Evolutionary conservation across 2,329 filamentous ascomycete genomes (phyloP), one percentile per base, ranked within the genome.

Genomic region (Coniochaeta hoffmannii): DNA sequence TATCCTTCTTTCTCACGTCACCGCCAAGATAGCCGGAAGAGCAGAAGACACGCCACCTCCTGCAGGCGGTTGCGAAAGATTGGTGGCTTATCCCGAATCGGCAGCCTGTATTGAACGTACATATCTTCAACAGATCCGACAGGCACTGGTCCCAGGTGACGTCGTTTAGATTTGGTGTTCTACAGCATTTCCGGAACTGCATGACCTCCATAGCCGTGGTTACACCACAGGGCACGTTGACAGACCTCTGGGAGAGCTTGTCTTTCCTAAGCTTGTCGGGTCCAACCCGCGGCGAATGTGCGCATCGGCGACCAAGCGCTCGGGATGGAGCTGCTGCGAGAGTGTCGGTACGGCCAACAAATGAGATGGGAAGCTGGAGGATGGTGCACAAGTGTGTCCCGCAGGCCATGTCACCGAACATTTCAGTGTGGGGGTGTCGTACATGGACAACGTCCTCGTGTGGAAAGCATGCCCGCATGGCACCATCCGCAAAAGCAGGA

Each of bases 331-430:
- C 10, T 15, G 41, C 22, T 28, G 12, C 41, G n/a, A 28, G 41
- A 19, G 12, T 46, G 41, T 46, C 24, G 19, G 41, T 12, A 15
- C 11, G 15, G 7, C 41, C 41, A 46, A 7, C 41, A 46, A 46
- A 46, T 46, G 22, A 28, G n/a, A 28, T 5, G 1, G 9, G 19
- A 28, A 46, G 41, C 41, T 46, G 41, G 12, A 6, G 4, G 8
- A 15, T 28, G 41, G 41, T 46, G 41, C 26, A 28, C 41, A 46
- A 12, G 30, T 32, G 35, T 11, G 41, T 46, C 41, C 41, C 19
- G 41, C 41, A 46, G 19, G 22, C 41, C 41, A 46, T 46, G 41
- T 46, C 41, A 46, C 41, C 41, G 41, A 46, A 46, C 41, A 46
- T 46, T 15, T 12, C 41, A 12, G 26, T 46, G 41, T 46, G 41